Conservation (phyloP, 306 rosid species). For the Fagus crenata region DNA sequence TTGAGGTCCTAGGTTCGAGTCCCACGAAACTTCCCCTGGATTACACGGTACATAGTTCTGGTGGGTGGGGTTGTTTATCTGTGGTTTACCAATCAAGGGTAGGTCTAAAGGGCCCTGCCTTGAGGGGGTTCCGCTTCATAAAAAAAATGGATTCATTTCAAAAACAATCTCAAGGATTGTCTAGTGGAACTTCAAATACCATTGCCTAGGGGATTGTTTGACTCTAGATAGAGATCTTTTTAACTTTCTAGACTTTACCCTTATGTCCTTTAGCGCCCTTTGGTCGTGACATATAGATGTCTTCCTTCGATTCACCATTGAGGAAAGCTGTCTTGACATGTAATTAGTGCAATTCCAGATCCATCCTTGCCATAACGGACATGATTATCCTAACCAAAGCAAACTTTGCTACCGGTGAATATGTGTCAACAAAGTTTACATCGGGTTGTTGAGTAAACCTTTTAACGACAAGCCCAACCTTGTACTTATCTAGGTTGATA, state of each 20-base stretch:
- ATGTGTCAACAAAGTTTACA: neutral
- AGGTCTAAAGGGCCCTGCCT: too few relatives aligned
- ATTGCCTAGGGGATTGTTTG: neutral
- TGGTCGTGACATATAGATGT: neutral
- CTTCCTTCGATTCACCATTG: neutral
- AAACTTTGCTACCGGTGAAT: neutral
- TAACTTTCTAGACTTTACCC: neutral
- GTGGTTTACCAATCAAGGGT: too few relatives aligned
- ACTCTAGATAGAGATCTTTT: neutral
- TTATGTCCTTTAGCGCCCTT: too few relatives aligned
- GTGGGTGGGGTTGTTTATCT: too few relatives aligned
- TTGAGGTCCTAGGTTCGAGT: too few relatives aligned
- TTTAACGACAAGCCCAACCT: neutral
- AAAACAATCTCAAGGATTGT: neutral
- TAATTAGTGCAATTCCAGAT: neutral
- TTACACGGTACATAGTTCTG: too few relatives aligned
- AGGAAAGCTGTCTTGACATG: neutral
- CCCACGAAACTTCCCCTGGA: too few relatives aligned
- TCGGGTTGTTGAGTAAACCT: neutral
- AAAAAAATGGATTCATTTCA: neutral
- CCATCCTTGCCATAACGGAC: neutral
- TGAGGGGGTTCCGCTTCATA: too few relatives aligned
- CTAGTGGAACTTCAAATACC: neutral
- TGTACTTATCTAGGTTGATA: neutral
- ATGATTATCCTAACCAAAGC: neutral